phyloP scores from a whole-genome alignment of 371 early-diverging fungal species.

The Catenaria anguillulae region DNA sequence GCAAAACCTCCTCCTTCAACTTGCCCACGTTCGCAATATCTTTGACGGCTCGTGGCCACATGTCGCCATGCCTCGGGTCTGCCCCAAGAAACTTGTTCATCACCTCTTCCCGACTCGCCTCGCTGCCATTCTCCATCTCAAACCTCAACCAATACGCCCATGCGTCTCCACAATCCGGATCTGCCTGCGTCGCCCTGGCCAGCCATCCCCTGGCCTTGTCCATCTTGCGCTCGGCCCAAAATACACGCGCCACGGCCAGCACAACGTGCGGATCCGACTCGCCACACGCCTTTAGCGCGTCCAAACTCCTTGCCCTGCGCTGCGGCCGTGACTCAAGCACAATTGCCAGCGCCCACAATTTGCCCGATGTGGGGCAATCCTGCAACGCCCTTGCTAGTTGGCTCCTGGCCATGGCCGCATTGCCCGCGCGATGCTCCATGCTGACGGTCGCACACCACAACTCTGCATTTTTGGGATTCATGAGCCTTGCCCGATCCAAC shows the following conservation, averaged over 20 bases:
- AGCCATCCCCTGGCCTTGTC: slow-evolving; percentile 93
- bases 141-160: slow-evolving; percentile 93
- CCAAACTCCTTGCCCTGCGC: slow-evolving; percentile 70
- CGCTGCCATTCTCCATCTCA: slow-evolving; percentile 61
- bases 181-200: slow-evolving; percentile 57
- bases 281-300: slow-evolving; percentile 82
- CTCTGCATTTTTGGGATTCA: slow-evolving; percentile 61
- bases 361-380: slow-evolving; percentile 75
- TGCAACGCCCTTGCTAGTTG: slow-evolving; percentile 78
- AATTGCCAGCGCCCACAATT: slow-evolving; percentile 78
- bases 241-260: slow-evolving; percentile 70
- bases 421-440: slow-evolving; percentile 57
- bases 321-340: slow-evolving; percentile 73
- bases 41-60: slow-evolving; percentile 71
- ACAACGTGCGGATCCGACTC: slow-evolving; percentile 64
- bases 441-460: slow-evolving; percentile 83
- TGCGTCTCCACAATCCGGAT: slow-evolving; percentile 79
- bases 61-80: slow-evolving; percentile 78
- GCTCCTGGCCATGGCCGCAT: slow-evolving; percentile 52
- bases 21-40: too few relatives aligned
- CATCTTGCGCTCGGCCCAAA: slow-evolving; percentile 80
- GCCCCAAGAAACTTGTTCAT: slow-evolving; percentile 55
- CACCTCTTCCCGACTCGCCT: slow-evolving; percentile 37
- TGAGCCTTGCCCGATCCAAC: slow-evolving; percentile 69
- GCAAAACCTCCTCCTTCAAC: too few relatives aligned